Evolutionary conservation across 2,329 filamentous ascomycete species (phyloP), one percentile per base, ranked within the genome.

Genomic region (Didymosphaeria variabile): DNA sequence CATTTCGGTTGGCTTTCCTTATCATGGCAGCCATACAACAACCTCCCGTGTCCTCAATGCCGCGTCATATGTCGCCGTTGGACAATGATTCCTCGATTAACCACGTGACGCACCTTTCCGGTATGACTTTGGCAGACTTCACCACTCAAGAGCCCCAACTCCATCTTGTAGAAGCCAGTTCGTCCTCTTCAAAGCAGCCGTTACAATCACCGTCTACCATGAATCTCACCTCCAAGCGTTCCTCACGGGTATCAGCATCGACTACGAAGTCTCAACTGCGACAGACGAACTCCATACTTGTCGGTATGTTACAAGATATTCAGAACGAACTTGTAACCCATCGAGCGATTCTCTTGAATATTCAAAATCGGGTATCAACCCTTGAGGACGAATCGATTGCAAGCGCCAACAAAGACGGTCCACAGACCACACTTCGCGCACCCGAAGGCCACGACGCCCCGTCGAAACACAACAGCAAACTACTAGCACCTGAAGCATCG

Each of bases 281-380:
- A 17, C 64, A 71, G 15, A 69, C 68, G 10, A 75, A 75, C 36
- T 59, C 67, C 5, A 57, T 67, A n/a, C 57, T 75, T 10, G 60
- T 72, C 15, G 70, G 71, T 26, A 75, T 73, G 64, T 61, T 76
- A 2, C 70, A 73, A 42, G 71, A 65, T 32, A 69, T 75, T 9
- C 71, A 75, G 45, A 58, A 49, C 1, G 73, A 75, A 56, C 68
- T 76, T 5, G 60, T 66, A 4, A 62, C 64, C 21, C 68, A 75
- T 40, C 65, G 72, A 32, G 40, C 66, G 10, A 67, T 71, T 45
- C 67, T 76, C 63, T 65, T 71, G 5, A 69, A 75, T 36, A 67
- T 76, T 31, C 71, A 75, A 52, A 62, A 70, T 13, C 67, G 74
- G 5, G 61, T 75, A 4, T 65, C 71, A 3, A 67, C 72, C 34